phyloP scores from a whole-genome alignment of 345 rosid species.

The Euphorbia lathyris region DNA sequence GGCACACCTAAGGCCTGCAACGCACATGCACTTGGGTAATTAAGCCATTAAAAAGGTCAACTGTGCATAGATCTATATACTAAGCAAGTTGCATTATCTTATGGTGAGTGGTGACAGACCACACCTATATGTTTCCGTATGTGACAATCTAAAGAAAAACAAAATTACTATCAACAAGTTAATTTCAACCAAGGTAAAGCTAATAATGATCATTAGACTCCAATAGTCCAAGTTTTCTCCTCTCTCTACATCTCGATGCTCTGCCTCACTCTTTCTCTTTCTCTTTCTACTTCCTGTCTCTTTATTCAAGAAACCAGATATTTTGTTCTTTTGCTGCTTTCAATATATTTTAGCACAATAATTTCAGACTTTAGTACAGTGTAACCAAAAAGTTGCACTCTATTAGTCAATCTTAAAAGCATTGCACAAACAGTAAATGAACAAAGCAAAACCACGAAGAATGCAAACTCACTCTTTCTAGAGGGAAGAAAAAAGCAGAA shows the following conservation, averaged over 20 bases:
- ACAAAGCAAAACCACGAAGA: not conserved
- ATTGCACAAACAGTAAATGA: not conserved
- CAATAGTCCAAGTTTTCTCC: not conserved
- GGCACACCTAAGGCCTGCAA: not conserved
- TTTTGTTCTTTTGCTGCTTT: not conserved
- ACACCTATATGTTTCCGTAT: not conserved
- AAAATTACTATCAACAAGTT: not conserved
- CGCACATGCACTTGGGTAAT: too few relatives aligned
- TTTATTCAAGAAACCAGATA: not conserved
- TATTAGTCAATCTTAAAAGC: not conserved
- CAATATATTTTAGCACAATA: not conserved
- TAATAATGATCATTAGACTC: not conserved
- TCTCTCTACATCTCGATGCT: not conserved
- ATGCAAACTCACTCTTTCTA: constrained; percentile 63
- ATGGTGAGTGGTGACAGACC: not conserved
- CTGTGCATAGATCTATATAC: too few relatives aligned
- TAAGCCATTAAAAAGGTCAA: too few relatives aligned
- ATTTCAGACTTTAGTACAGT: not conserved
- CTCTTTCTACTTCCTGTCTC: not conserved
- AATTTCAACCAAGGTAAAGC: not conserved
- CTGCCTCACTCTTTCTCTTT: not conserved
- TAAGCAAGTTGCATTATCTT: not conserved
- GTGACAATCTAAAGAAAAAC: not conserved
- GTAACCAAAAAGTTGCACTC: not conserved
- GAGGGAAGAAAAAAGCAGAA: constrained; percentile 86